Conservation (phyloP, 1,139 yeast genomes). For the Geotrichum aggregatum region DNA sequence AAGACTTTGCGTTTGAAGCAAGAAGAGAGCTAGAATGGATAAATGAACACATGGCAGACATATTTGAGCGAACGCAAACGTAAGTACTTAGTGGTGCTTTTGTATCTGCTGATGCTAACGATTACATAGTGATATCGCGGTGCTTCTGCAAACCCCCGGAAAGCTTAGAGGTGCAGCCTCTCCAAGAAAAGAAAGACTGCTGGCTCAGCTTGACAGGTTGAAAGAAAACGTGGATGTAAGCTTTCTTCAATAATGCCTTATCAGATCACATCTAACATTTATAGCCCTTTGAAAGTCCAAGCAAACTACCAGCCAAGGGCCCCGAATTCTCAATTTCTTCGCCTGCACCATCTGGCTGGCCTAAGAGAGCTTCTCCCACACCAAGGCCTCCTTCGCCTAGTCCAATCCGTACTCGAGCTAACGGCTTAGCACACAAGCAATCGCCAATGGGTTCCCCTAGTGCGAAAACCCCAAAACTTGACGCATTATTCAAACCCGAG, state of each 20-base stretch:
- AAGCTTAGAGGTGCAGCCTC: conserved; percentile 35
- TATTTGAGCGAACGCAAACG: conserved; percentile 29
- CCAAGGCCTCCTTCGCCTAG: conserved; percentile 6
- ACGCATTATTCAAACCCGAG: conserved; percentile 1
- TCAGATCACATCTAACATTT: neutral
- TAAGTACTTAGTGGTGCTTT: conserved; percentile 22
- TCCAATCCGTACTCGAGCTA: neutral
- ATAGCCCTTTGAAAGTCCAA: conserved; percentile 8
- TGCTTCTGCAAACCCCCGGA: conserved; percentile 37
- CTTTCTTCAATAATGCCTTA: too few relatives aligned
- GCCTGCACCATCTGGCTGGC: neutral
- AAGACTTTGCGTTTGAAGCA: conserved; percentile 42
- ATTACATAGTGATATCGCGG: conserved; percentile 26
- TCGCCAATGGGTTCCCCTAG: conserved; percentile 8
- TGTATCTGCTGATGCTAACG: conserved; percentile 4
- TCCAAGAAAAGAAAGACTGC: conserved; percentile 34
- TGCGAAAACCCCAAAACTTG: conserved; percentile 2
- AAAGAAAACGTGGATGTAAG: conserved; percentile 13
- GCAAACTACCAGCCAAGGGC: neutral
- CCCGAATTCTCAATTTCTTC: neutral
- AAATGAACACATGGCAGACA: conserved; percentile 32
- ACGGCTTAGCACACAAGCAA: neutral
- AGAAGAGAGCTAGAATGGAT: conserved; percentile 43
- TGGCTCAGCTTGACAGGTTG: conserved; percentile 25
- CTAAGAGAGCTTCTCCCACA: neutral